These are phyloP conservation scores for Xerocomellus chrysenteron DNA, from an alignment of 768 basidiomycete species.

Conservation along the genomic window DNA sequence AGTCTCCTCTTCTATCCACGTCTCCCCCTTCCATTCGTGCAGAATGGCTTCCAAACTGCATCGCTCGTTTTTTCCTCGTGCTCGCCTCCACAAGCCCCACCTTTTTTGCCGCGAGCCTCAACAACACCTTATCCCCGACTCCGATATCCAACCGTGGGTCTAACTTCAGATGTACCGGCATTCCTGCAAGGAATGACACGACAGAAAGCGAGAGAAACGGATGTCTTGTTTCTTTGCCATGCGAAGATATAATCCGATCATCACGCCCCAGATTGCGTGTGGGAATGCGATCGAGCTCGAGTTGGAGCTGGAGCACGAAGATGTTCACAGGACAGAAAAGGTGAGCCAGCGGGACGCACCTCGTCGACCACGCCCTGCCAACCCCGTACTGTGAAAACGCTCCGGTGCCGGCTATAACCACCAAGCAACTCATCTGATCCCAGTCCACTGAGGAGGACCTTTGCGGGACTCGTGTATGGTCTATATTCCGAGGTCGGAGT, in stretches of 20 bases:
- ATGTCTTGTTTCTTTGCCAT: conserved; percentile 90
- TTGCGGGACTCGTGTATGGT: conserved; percentile 70
- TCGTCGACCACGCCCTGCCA: conserved; percentile 82
- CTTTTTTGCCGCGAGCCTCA: conserved; percentile 67
- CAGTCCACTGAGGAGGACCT: conserved; percentile 85
- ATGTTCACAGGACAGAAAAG: neutral
- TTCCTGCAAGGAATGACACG: conserved; percentile 69
- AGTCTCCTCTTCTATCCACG: conserved; percentile 51
- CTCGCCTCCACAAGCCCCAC: conserved; percentile 79
- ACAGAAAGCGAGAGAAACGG: conserved; percentile 85
- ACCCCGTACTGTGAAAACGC: conserved; percentile 62
- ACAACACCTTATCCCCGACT: conserved; percentile 84
- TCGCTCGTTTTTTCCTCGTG: conserved; percentile 82
- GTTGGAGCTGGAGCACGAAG: conserved; percentile 62
- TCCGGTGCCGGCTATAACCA: conserved; percentile 88
- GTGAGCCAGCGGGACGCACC: conserved; percentile 40
- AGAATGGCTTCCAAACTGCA: conserved; percentile 94
- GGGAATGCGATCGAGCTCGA: conserved; percentile 86
- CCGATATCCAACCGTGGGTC: conserved; percentile 77
- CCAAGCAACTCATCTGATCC: conserved; percentile 96
- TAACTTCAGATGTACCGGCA: conserved; percentile 81
- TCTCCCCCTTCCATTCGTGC: conserved; percentile 75
- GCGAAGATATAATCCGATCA: conserved; percentile 88
- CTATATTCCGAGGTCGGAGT: conserved; percentile 31
- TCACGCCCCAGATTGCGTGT: conserved; percentile 90